Base-by-base conservation (phyloP, 305 asterid genomes). In the Fraxinus sp. region DNA sequence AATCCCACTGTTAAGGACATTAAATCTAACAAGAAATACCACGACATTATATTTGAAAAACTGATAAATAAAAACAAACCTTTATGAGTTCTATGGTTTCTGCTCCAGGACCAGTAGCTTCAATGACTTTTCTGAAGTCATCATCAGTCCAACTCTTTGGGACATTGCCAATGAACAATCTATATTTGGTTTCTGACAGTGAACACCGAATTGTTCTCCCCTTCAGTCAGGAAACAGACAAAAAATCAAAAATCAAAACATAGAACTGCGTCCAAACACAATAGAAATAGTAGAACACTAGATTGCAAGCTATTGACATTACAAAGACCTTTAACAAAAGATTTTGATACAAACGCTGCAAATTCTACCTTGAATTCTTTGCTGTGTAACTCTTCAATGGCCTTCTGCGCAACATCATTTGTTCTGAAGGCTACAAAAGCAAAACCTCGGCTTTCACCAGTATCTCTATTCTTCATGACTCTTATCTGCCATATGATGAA, bases 371-470 rank as follows among this genome's bases (percentile, higher is more conserved):
- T 94, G 84, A 89, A 95, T 80, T 95, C 97, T 91, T 93, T 95
- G 94, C 78, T 91, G 75, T 94, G 97, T 71, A 95, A 78, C 64
- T 89, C 97, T 86, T 93, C 95, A 83, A 95, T 95, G 70, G 99
- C 92, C 90, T 93, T 95, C 71, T 94, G 98, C 28, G 98, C 98
- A 70, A 87, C 91, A 80, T 95, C 98, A 87, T 89, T 92, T 26
- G 93, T 90, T 85, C 79, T 87, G 91, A 92, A 96, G 80, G 97
- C 97, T 75, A 94, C 99, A 90, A 96, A 96, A 79, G 99, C 97
- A 87, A 94, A 96, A 74, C 99, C 99, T 88, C 94, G 93, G 88
- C 97, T 91, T 91, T 96, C 99, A 77, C 98, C 98, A 76, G 99
- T 96, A 86, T 96, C 99, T 88, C 92, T 92, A 86, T 96, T 96